phyloP scores from a whole-genome alignment of 345 rosid genomes.

The Nephelium lappaceum region DNA sequence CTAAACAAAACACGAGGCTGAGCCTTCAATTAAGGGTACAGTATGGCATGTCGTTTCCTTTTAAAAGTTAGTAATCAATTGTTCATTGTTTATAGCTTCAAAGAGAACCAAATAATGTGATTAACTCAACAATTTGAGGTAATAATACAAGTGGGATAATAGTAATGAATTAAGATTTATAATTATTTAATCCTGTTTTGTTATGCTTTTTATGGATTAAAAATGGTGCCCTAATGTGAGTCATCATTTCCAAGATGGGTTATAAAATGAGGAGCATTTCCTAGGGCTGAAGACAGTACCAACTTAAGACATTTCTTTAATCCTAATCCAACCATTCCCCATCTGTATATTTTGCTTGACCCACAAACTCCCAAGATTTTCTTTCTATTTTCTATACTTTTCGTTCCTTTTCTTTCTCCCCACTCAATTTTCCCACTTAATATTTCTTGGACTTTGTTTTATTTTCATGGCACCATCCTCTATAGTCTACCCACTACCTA shows the following conservation, averaged over 20 bases:
- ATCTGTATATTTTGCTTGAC: conserved; percentile 28
- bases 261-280: conserved; percentile 50
- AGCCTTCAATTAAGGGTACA: not conserved
- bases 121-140: not conserved
- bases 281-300: conserved; percentile 40
- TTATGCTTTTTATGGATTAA: not conserved
- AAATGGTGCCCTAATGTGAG: conserved; percentile 12
- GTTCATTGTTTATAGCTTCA: not conserved
- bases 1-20: not conserved
- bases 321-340: conserved; percentile 49
- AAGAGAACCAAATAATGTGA: conserved; percentile 1
- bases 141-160: not conserved
- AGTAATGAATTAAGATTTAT: not conserved
- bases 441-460: conserved; percentile 36
- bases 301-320: conserved; percentile 49
- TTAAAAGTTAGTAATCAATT: conserved; percentile 6
- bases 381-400: conserved; percentile 16
- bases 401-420: conserved; percentile 13
- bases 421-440: conserved; percentile 18
- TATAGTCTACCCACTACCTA: conserved; percentile 45
- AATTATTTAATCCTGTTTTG: not conserved
- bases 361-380: conserved; percentile 28
- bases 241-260: conserved; percentile 50
- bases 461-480: conserved; percentile 25
- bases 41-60: not conserved